phyloP scores from a whole-genome alignment of 208 protist genomes.

The Acanthamoeba healyi region DNA sequence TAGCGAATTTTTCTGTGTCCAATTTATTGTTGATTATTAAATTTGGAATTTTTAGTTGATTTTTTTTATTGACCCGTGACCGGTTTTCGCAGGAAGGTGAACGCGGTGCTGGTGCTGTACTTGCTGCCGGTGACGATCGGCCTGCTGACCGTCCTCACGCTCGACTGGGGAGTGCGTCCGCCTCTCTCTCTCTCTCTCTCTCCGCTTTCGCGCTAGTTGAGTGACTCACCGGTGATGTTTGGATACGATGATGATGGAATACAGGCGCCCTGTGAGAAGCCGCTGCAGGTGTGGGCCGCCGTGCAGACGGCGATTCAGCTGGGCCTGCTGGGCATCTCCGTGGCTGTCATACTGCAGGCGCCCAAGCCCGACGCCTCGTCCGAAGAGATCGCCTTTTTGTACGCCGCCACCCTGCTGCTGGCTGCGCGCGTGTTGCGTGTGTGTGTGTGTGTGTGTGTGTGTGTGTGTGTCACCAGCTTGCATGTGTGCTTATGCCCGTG shows the following conservation, averaged over 20 bases:
- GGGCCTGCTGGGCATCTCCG: constrained; percentile 16
- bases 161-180: constrained; percentile 1
- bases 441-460: not conserved
- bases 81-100: not conserved
- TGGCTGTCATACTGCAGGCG: constrained; percentile 14
- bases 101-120: not conserved
- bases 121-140: constrained; percentile 35
- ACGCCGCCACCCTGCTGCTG: not conserved
- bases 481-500: not conserved
- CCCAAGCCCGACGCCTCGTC: not conserved
- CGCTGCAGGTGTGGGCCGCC: constrained; percentile 69
- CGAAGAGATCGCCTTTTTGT: not conserved
- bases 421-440: not conserved
- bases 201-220: not conserved
- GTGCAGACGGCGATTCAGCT: constrained; percentile 66
- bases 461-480: not conserved
- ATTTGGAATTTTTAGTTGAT: not conserved
- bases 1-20: too few species aligned
- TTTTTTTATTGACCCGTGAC: not conserved
- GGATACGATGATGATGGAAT: not conserved
- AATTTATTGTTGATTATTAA: not conserved
- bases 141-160: not conserved
- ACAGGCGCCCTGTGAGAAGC: constrained; percentile 65
- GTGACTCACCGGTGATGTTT: not conserved
- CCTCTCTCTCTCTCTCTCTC: not conserved